These are phyloP conservation scores for Moelleriella libera DNA, from an alignment of 2,329 filamentous ascomycete genomes.

Conservation along the genomic window DNA sequence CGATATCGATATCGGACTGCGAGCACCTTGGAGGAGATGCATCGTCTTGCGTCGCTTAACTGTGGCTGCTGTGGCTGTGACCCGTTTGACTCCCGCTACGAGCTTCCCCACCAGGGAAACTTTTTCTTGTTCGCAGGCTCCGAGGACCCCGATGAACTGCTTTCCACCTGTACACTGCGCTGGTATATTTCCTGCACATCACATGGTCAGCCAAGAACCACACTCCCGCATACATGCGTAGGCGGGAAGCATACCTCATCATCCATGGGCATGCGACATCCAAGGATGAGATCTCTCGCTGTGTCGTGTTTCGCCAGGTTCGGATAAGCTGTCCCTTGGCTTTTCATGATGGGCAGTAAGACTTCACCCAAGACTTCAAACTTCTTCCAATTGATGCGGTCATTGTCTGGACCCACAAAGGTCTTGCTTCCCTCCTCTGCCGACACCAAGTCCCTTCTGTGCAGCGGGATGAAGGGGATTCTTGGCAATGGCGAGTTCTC, in stretches of 20 bases:
- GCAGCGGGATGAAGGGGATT: constrained; percentile 86
- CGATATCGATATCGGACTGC: too few species aligned
- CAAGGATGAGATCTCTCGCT: constrained; percentile 62
- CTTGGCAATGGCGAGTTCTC: constrained; percentile 83
- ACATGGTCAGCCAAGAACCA: neutral
- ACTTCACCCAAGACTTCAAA: constrained; percentile 94
- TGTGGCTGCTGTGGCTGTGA: too few species aligned
- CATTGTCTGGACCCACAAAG: constrained; percentile 58
- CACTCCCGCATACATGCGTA: neutral
- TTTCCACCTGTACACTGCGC: constrained; percentile 45
- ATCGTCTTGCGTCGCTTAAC: too few species aligned
- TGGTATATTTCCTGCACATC: constrained; percentile 46
- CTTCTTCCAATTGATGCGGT: constrained; percentile 93
- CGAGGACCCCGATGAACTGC: constrained; percentile 24
- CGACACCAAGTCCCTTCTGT: constrained; percentile 77
- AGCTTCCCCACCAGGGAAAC: constrained; percentile 51
- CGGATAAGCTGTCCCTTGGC: constrained; percentile 72
- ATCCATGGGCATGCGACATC: constrained; percentile 68
- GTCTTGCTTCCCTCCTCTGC: constrained; percentile 89
- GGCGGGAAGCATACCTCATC: constrained; percentile 56
- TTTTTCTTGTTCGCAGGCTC: constrained; percentile 46
- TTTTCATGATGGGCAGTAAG: constrained; percentile 78
- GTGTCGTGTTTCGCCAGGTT: constrained; percentile 56
- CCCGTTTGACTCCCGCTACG: too few species aligned
- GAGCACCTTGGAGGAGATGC: too few species aligned